Evolutionary conservation across 2,329 filamentous ascomycete species (phyloP), one percentile per base, ranked within the genome.

Genomic region (Scedosporium aurantiacum): DNA sequence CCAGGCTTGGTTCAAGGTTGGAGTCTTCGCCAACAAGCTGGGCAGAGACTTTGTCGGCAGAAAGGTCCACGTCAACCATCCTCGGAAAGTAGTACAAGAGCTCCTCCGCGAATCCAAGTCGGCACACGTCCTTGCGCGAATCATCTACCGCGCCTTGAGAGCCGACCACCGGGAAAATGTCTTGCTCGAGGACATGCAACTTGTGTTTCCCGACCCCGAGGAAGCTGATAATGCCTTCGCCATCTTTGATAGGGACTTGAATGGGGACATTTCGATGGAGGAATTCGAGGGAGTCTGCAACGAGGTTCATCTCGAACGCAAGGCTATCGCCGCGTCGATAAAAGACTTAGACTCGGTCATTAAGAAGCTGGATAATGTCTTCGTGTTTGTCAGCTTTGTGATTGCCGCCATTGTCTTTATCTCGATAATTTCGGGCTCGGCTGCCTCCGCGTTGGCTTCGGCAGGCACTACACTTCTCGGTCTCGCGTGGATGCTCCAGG

Each of bases 261-360:
- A 97, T 65, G 93, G 92, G 3, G 93, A 97, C 69, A 96, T 97
- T 58, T 95, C 90, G 0, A 91, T 96, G 83, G 91, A 96, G 68
- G 93, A 97, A 71, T 82, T 97, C 23, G 92, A 97, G 72, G 85
- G 90, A 23, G 91, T 95, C 25, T 96, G 91, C 73, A 92, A 96
- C 59, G 93, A 97, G 70, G 94, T 97, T 65, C 91, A 93, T 41
- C 84, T 93, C 16, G 93, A 97, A 76, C 89, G 93, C 70, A 97
- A 97, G 73, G 91, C 91, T 6, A 97, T 97, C 67, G 93, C 91
- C 0, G 93, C 92, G 1, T 96, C 92, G 0, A 79, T 97, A 63
- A 97, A 97, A 74, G 93, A 97, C 75, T 78, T 97, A 12, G 93
- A 97, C 73, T 95, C 90, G 0, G 93, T 97, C 16, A 91, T 97